Base-by-base conservation (phyloP, 768 basidiomycete genomes). In the Lactarius indigo region DNA sequence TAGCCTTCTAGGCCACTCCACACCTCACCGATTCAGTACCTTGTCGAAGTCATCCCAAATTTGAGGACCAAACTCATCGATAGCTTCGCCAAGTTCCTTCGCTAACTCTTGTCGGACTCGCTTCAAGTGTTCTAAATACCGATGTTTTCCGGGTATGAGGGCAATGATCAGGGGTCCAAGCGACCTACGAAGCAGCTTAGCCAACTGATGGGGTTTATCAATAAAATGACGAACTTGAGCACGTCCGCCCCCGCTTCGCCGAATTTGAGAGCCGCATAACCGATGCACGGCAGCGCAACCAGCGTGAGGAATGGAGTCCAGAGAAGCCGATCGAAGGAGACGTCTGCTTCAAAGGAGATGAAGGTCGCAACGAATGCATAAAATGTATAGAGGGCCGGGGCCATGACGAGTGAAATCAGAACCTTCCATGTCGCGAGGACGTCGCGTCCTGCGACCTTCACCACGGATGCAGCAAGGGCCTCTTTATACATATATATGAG, bases 231-330 rank as follows among this genome's bases (percentile, higher is more conserved):
- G 72, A 70, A 96, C 95, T 97, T 97, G 64, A 95, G 82, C 28
- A 98, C 94, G 72, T 98, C 96, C 86, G 96, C 89, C 42, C 96
- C 96, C 47, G 96, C 96, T 76, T 98, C 96, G 47, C 96, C 96
- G 71, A 98, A 97, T 76, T 97, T 97, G 59, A 98, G 84, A 8
- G 96, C 92, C 8, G 93, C 92, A 73, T 89, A 92, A 61, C 92
- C 95, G 81, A 96, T 90, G 75, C 91, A 84, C 17, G 96, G 96
- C 23, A 98, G 78, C 1, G 86, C 81, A 12, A 83, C 77, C 63
- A 91, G 78, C 63, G 92, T 86, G 13, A 90, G 75, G 72, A 94
- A 82, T 0, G 96, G 96, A 2, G 91, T 89, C 78, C 82, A 85
- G 28, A 92, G 75, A 64, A 81, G 83, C 82, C 87, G 88, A 63